These are phyloP conservation scores for Ophiostoma fasciatum DNA, from an alignment of 2,329 filamentous ascomycete genomes.

Conservation along the genomic window DNA sequence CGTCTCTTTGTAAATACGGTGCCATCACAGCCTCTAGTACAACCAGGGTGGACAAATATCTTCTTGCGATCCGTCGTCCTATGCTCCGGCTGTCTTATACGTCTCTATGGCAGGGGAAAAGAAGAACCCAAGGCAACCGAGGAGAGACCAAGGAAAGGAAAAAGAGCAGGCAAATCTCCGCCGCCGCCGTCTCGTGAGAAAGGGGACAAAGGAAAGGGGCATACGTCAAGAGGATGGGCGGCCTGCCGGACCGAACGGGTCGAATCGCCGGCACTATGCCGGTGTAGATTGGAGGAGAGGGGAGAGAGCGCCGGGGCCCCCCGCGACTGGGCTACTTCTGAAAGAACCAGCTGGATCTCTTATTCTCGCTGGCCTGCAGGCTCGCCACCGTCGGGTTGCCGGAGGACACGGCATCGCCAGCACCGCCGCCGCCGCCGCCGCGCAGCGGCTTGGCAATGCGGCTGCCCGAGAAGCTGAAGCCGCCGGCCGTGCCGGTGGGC, in stretches of 20 bases:
- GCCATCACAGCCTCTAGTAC: no score
- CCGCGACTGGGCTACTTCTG: no score
- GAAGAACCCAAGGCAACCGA: no score
- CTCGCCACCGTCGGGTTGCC: constrained; percentile 41
- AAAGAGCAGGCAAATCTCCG: not conserved
- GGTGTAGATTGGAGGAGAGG: not conserved
- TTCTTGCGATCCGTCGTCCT: no score
- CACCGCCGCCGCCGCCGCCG: constrained; percentile 39
- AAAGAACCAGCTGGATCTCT: constrained; percentile 42
- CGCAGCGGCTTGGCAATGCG: constrained; percentile 56
- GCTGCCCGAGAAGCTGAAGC: constrained; percentile 61
- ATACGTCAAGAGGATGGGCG: not conserved
- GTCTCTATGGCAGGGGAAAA: not conserved
- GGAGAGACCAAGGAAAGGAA: no score
- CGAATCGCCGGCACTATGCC: no score
- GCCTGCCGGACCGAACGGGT: no score
- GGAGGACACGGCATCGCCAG: constrained; percentile 25
- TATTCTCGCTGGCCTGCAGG: constrained; percentile 47
- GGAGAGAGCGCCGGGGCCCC: no score
- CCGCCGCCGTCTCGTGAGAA: constrained; percentile 1
- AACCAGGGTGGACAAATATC: no score
- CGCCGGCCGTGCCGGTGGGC: constrained; percentile 36
- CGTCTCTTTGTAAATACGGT: no score
- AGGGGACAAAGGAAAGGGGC: constrained; percentile 1
- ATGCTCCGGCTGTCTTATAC: not conserved